Conservation (phyloP, 164 flowering plant genomes). For the grape (Vitis vinifera) region ASM3070453v1 NC_081813.1:657501-658000, state of each 20-base stretch:
- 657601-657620: constrained; percentile 57
- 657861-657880: constrained; percentile 87
- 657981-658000: background rate
- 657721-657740: constrained; percentile 97
- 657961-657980: constrained; percentile 1
- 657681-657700: background rate
- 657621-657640: background rate
- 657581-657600: constrained; percentile 94
- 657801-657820: background rate
- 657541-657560: constrained; percentile 92
- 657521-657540: constrained; percentile 88
- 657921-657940: constrained; percentile 96
- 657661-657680: background rate
- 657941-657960: constrained; percentile 9
- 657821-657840: background rate
- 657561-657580: constrained; percentile 96
- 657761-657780: constrained; percentile 98
- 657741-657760: constrained; percentile 99
- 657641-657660: background rate
- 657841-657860: constrained; percentile 56
- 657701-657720: constrained; percentile 25
- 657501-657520: constrained; percentile 74
- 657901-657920: constrained; percentile 92
- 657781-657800: constrained; percentile 45
- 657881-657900: constrained; percentile 94